These are phyloP conservation scores for Neotropicomus parvogracilis DNA, from an alignment of 1,284 basidiomycete genomes.

Conservation along the genomic window DNA sequence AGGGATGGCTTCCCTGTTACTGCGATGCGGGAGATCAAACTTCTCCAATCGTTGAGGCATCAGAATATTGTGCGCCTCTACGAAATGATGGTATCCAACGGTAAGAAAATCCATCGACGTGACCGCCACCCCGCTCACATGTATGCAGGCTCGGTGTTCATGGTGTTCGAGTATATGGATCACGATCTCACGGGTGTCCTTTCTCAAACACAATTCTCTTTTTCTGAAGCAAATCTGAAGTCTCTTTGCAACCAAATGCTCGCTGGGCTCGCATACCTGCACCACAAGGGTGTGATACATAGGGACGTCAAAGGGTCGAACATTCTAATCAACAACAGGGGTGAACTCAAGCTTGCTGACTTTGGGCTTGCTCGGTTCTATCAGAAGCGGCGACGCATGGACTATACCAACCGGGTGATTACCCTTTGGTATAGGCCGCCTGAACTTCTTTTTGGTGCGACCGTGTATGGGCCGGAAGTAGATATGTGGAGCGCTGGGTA, in stretches of 20 bases:
- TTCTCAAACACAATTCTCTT: constrained; percentile 84
- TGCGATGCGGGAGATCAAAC: constrained; percentile 98
- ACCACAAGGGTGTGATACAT: constrained; percentile 93
- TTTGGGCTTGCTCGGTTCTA: constrained; percentile 98
- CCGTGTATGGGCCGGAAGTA: constrained; percentile 96
- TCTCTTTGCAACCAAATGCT: constrained; percentile 95
- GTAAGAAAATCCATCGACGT: constrained; percentile 43
- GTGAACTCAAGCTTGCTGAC: constrained; percentile 94
- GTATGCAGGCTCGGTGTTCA: constrained; percentile 83
- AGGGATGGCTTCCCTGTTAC: constrained; percentile 98
- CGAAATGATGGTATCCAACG: constrained; percentile 98
- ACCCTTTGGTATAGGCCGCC: constrained; percentile 99
- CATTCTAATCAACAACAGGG: constrained; percentile 90
- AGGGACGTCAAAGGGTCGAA: constrained; percentile 99
- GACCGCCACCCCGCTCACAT: constrained; percentile 11
- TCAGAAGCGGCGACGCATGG: constrained; percentile 82
- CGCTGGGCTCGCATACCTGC: constrained; percentile 88
- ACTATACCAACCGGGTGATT: constrained; percentile 99
- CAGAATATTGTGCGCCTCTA: constrained; percentile 85
- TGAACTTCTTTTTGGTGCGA: constrained; percentile 93
- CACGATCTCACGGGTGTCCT: constrained; percentile 96
- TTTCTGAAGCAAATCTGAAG: constrained; percentile 87
- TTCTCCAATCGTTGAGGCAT: constrained; percentile 89
- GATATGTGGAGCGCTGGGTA: constrained; percentile 99
- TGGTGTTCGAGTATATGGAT: constrained; percentile 99